Evolutionary conservation across 2,329 filamentous ascomycete species (phyloP), one percentile per base, ranked within the genome.

Genomic region (Pseudocercospora musae): DNA sequence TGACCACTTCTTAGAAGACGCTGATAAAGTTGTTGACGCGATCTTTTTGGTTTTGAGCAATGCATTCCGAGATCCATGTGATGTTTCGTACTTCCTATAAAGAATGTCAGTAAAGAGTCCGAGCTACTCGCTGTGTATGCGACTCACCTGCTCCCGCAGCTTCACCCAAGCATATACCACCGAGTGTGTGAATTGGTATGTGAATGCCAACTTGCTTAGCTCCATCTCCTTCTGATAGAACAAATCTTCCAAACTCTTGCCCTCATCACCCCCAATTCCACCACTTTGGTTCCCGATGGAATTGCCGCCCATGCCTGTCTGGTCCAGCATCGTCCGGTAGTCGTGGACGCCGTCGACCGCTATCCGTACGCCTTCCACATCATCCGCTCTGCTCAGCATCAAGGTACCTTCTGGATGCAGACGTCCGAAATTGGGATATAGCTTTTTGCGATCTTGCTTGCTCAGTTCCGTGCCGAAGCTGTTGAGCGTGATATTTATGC

Each of bases 181-280:
- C 37, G 91, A 90, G 71, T 91, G 92, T 13, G 92, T 96, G 77
- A 99, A 99, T 77, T 99, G 95, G 70, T 92, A 86, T 4, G 95
- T 99, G 75, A 99, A 99, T 8, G 93, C 92, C 64, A 89, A 81
- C 84, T 99, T 99, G 60, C 91, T 94, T 67, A 98, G 89, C 77
- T 99, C 93, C 95, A 98, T 98, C 80, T 99, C 95, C 81, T 96
- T 98, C 78, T 97, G 92, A 77, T 99, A 99, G 80, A 99, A 99
- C 81, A 99, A 84, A 74, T 99, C 95, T 76, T 99, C 95, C 71
- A 99, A 78, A 72, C 93, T 97, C 80, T 91, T 92, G 54, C 91
- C 89, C 69, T 96, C 92, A 15, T 86, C 83, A 15, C 86, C 82
- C 25, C 89, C 87, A n/a, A 85, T 82, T 37, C 92, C 92, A 63